Percentiles rank a stretch among this genome's conserved stretches.
These are phyloP conservation scores for Phalaenopsis hybrid DNA, from an alignment of 116 monocot genomes.

Conservation along the genomic window DNA sequence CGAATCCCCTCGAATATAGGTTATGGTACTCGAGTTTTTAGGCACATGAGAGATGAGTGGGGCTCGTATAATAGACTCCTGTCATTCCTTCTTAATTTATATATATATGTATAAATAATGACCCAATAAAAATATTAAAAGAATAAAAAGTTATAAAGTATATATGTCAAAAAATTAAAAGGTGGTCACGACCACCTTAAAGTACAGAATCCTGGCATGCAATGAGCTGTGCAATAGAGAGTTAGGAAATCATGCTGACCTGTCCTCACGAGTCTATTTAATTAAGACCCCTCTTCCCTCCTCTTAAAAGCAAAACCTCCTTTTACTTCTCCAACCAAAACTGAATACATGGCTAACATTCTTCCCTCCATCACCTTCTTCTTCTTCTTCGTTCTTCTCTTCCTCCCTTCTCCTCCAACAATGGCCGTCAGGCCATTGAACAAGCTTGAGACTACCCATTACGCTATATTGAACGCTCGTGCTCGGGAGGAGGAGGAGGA, in stretches of 20 bases:
- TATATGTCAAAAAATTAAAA: background rate
- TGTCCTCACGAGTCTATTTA: constrained; percentile 9
- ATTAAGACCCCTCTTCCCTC: background rate
- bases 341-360: background rate
- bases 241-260: background rate
- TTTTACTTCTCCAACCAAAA: background rate
- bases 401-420: background rate
- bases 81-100: too few species aligned
- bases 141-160: background rate
- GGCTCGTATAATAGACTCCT: too few species aligned
- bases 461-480: background rate
- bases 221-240: constrained; percentile 6
- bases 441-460: background rate
- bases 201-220: constrained; percentile 1
- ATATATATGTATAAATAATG: too few species aligned
- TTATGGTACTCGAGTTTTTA: too few species aligned
- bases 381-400: background rate
- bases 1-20: too few species aligned
- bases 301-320: background rate
- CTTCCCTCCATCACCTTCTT: background rate
- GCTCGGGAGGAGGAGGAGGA: too few species aligned
- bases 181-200: background rate
- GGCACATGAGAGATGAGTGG: too few species aligned
- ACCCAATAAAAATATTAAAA: too few species aligned
- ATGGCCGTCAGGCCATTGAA: background rate